Conservation (phyloP, 345 rosid species). For the Punica granatum region DNA sequence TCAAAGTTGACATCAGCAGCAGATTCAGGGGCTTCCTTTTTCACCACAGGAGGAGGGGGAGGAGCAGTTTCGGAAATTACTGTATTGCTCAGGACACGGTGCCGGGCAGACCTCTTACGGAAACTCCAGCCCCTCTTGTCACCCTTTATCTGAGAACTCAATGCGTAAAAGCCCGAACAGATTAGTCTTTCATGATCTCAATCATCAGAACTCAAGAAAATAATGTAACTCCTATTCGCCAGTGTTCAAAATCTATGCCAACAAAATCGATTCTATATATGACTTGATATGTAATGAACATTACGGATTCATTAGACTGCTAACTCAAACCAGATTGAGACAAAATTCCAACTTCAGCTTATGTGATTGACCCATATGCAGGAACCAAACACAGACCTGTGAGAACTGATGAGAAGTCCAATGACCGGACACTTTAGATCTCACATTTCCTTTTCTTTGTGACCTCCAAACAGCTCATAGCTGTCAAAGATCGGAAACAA, state of each 20-base stretch:
- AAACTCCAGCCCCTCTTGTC: constrained; percentile 66
- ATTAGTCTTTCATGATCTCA: not conserved
- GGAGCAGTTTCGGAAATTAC: constrained; percentile 35
- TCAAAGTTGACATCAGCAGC: constrained; percentile 23
- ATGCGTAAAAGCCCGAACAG: not conserved
- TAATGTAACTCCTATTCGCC: not conserved
- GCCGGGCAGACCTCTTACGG: constrained; percentile 56
- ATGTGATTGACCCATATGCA: not conserved
- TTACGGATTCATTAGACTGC: not conserved
- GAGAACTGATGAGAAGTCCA: not conserved
- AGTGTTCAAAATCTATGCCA: not conserved
- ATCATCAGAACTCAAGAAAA: not conserved
- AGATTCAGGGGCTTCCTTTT: constrained; percentile 35
- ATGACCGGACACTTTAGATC: not conserved
- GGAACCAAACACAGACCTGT: not conserved
- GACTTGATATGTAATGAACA: not conserved
- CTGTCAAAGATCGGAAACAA: not conserved
- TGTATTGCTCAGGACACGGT: constrained; percentile 56
- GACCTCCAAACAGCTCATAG: not conserved
- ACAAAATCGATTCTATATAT: not conserved
- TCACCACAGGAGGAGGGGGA: constrained; percentile 23
- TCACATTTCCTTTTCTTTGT: constrained; percentile 1
- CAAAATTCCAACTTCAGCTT: not conserved
- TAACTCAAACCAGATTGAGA: not conserved
- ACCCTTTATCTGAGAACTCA: constrained; percentile 34